Evolutionary conservation across 805 yeast species (phyloP), one percentile per base, ranked within the genome.

Genomic region (Saccharomyces paradoxus): DNA sequence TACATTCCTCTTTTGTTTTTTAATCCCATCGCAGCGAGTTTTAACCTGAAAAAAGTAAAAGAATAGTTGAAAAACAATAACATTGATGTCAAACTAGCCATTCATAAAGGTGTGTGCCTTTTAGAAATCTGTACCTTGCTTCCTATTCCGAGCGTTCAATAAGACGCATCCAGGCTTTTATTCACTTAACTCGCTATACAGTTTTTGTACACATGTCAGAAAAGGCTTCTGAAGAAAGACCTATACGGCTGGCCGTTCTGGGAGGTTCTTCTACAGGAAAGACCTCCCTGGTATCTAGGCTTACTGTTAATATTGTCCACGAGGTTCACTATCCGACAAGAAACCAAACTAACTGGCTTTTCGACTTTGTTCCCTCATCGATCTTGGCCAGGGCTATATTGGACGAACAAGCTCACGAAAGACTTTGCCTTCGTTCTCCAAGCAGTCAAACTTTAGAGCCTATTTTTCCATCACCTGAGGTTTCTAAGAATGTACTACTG

Each of bases 241-340:
- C 88, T 0, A 61, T 84, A 4, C 71, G 87, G 55, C 62, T 84
- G 14, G 88, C 86, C 0, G 75, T 84, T 1, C 63, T 84, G 2
- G 89, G 89, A 0, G 86, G 80, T 0, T 73, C 79, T 12, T 73
- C 74, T 17, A 76, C 80, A 0, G 89, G 89, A 10, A 84, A 84
- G 62, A 79, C 87, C 2, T 75, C 86, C 0, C 72, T 81, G 41
- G 77, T 81, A 12, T 77, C 81, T 52, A 71, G 78, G 50, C 60
- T 83, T 14, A 72, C 77, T 1, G 69, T 77, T 22, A 77, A 78
- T 27, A 73, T 74, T 27, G 81, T 78, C 53, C 75, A 81, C 50
- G 90, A 84, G 55, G 86, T 86, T 0, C 85, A 87, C 65, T 87
- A 87, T 61, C 95, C 94, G 4, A 87, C 92, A 3, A 73, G 79